Base-by-base conservation (phyloP, 768 basidiomycete species). In the Russula vinacea region DNA sequence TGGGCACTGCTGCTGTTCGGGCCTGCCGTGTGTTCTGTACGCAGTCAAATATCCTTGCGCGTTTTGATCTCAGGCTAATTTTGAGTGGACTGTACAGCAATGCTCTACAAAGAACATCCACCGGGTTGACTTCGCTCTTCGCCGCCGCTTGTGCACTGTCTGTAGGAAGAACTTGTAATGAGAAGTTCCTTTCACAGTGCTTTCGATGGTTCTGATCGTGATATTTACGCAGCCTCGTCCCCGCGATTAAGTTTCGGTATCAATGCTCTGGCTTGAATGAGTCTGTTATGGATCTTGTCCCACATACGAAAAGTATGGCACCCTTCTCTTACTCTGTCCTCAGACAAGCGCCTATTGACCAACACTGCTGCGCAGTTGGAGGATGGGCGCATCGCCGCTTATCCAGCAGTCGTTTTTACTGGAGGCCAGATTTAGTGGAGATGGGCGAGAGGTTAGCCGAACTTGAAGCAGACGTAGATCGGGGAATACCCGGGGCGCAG, bases 1-100 rank as follows among this genome's bases (percentile, higher is more conserved):
- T 68, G 67, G 67, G 67, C 66, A 13, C 45, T 67, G 10, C 56
- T 68, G 19, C 5, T 68, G 14, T 68, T 66, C 4, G 65, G 67
- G 10, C 63, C 63, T 45, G 54, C 66, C 24, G 49, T 67, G 14
- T 67, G 66, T 50, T 67, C 63, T 19, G 65, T 66, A 19, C 47
- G 65, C 37, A 19, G 49, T 42, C 45, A 7, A 33, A 0, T n/a
- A 42, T 29, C 22, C 2, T 24, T 19, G 4, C 14, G 19, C 24
- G 56, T 24, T 33, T 53, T n/a, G 2, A 26, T 17, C 13, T 35
- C 26, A 13, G 16, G n/a, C 56, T 66, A 45, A 64, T 37, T 35
- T 39, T n/a, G 33, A 35, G 5, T 0, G 14, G 22, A 16, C n/a
- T n/a, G n/a, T n/a, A n/a, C 52, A 66, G 66, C 22, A 49, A 44